Evolutionary conservation across 2,329 filamentous ascomycete genomes (phyloP), one percentile per base, ranked within the genome.

Genomic region (Cladorrhinum sp.): DNA sequence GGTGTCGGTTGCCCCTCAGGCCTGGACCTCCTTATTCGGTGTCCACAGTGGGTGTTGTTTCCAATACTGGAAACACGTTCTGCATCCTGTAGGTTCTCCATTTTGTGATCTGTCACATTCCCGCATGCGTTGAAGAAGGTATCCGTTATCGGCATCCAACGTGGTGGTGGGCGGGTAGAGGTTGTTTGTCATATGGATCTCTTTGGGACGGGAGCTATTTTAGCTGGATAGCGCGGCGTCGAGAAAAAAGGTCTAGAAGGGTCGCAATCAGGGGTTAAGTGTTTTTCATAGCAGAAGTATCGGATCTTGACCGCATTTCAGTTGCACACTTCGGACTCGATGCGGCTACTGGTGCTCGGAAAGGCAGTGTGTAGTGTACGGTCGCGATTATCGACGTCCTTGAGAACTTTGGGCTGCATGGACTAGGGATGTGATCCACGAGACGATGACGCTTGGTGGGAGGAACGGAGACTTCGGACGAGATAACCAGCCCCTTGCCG

Each of bases 241-340:
- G 10, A 8, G 9, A 36, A 22, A 24, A 3, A 9, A 49, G n/a
- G 45, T 18, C 22, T 22, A 49, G 50, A 38, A 23, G 50, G 12
- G 25, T 16, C 24, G 18, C 16, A 18, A 16, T 5, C 50, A 8
- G 50, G 50, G 32, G 32, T 29, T n/a, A 12, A 36, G 12, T 36
- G 32, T 10, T 36, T 10, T 16, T 4, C 9, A 36, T 13, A 12
- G 32, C 16, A 13, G 32, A 36, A 8, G 25, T 32, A 13, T 56
- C 53, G 53, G 53, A 49, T 56, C 22, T 56, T 56, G 53, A 56
- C 53, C 53, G 53, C 38, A 56, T 56, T 48, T 49, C 4, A 13
- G 32, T 4, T 36, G 10, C 9, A 3, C 12, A 36, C n/a, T 36
- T 36, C 9, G 32, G 32, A 36, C 9, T 29, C 10, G 25, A 29